Percentiles rank a stretch among this genome's conserved stretches.
phyloP scores from a whole-genome alignment of 441 rosid species.

The Jatropha podagrica region DNA sequence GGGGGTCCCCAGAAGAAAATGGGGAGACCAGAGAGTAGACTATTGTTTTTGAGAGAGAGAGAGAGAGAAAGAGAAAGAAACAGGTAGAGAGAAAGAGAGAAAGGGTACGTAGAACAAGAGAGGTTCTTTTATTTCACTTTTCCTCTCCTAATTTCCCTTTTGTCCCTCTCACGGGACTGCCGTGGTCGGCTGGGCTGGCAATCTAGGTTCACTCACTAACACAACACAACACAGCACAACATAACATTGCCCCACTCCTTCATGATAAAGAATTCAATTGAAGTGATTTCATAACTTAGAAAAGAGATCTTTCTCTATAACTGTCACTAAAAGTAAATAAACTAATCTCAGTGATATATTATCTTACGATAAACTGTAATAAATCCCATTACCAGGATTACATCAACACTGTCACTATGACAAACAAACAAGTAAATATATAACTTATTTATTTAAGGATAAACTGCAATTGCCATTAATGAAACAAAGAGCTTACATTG shows the following conservation, averaged over 20 bases:
- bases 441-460: not conserved
- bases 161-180: slow-evolving; percentile 70
- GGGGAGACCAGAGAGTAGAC: slow-evolving; percentile 23
- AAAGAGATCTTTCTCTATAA: not conserved
- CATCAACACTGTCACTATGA: not conserved
- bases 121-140: slow-evolving; percentile 10
- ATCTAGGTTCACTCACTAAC: slow-evolving; percentile 33
- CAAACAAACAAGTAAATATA: not conserved
- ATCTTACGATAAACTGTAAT: not conserved
- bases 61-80: slow-evolving; percentile 27
- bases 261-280: slow-evolving; percentile 32
- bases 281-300: slow-evolving; percentile 29
- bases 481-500: slow-evolving; percentile 10
- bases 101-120: slow-evolving; percentile 34
- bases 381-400: not conserved
- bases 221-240: slow-evolving; percentile 20
- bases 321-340: not conserved
- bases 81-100: slow-evolving; percentile 26
- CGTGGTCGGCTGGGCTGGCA: slow-evolving; percentile 64
- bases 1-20: slow-evolving; percentile 39
- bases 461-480: slow-evolving; percentile 14
- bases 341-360: not conserved
- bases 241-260: slow-evolving; percentile 20
- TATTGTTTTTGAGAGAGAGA: not conserved
- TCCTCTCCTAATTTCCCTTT: slow-evolving; percentile 25